Percentiles rank a stretch among this genome's conserved stretches.
Evolutionary conservation across 306 rosid genomes (phyloP).

Genomic region (Ochetophila trinervis): DNA sequence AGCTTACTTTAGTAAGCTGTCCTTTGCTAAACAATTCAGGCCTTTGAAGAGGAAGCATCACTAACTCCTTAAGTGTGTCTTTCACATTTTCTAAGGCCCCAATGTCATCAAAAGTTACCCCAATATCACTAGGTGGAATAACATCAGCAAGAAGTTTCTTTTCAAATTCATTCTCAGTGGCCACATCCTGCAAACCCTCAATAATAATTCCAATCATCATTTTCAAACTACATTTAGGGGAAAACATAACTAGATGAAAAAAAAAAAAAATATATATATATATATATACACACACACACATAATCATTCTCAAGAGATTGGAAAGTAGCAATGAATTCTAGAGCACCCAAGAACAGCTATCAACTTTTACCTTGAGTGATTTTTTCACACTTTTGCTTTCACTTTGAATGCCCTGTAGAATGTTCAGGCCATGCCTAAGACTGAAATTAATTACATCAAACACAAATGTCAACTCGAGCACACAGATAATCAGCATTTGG

Average conservation of each 20-base stretch:
- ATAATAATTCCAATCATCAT: constrained; percentile 1
- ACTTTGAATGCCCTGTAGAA: constrained; percentile 68
- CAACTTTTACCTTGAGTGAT: constrained; percentile 62
- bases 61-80: constrained; percentile 94
- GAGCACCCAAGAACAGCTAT: background rate
- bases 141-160: constrained; percentile 88
- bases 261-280: background rate
- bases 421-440: constrained; percentile 62
- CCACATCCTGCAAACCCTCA: constrained; percentile 67
- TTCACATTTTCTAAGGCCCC: constrained; percentile 96
- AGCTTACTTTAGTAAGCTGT: constrained; percentile 76
- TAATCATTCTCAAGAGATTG: background rate
- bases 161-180: constrained; percentile 90
- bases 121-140: constrained; percentile 84
- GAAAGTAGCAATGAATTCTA: background rate
- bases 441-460: constrained; percentile 46
- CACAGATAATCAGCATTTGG: background rate
- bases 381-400: constrained; percentile 74
- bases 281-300: no score
- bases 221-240: background rate
- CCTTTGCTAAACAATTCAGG: constrained; percentile 92
- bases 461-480: constrained; percentile 17
- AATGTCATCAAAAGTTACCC: constrained; percentile 91
- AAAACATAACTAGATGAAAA: background rate
- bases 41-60: constrained; percentile 96